A percentile compares a stretch with the other conserved stretches of the same genome.
Evolutionary conservation across 441 rosid genomes (phyloP).

Genomic region (Jatropha multifida): DNA sequence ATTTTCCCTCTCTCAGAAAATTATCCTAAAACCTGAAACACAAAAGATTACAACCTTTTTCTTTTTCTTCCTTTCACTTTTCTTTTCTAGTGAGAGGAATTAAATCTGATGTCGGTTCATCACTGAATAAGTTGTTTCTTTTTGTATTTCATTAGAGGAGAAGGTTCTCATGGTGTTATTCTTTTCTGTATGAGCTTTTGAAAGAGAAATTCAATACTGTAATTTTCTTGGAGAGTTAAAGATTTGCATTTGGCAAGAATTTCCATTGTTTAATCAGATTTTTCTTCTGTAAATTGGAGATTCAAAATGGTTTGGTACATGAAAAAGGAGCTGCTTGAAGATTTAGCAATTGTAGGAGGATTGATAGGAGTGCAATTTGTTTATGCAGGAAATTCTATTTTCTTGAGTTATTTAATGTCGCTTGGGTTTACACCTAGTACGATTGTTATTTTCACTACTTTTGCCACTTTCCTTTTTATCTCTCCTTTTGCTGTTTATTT

Average conservation of each 20-base stretch:
- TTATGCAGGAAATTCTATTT: slow-evolving; percentile 58
- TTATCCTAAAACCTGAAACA: background rate
- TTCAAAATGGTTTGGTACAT: slow-evolving; percentile 22
- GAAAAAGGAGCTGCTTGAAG: slow-evolving; percentile 50
- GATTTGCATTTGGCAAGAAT: background rate
- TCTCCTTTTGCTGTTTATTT: slow-evolving; percentile 69
- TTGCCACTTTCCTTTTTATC: slow-evolving; percentile 67
- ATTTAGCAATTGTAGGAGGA: slow-evolving; percentile 56
- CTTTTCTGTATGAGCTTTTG: no score
- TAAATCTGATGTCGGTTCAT: no score
- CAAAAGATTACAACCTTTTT: background rate
- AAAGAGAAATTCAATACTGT: no score
- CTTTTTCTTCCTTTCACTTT: background rate
- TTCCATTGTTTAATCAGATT: background rate
- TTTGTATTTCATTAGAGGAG: no score
- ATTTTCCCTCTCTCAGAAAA: background rate
- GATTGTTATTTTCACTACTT: slow-evolving; percentile 65
- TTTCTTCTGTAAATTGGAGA: background rate
- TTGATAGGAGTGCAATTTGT: slow-evolving; percentile 60
- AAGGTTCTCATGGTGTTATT: no score
- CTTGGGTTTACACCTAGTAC: slow-evolving; percentile 66
- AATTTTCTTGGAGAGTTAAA: background rate
- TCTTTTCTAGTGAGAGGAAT: background rate
- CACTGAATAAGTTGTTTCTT: no score
- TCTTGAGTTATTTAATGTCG: slow-evolving; percentile 75